Conservation (phyloP, 73 alveolate species). For the Uronychia setigera region DNA sequence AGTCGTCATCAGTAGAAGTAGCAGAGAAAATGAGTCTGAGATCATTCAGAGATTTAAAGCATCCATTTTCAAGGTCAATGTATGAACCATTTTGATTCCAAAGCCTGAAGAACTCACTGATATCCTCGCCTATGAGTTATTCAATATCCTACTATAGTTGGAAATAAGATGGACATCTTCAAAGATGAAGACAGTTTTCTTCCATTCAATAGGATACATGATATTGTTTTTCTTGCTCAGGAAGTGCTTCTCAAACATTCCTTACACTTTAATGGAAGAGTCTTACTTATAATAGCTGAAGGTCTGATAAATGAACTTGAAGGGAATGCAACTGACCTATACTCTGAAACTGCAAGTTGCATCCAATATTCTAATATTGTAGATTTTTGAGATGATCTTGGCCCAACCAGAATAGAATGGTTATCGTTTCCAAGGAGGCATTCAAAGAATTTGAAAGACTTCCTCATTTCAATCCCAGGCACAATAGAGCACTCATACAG, state of each 20-base stretch:
- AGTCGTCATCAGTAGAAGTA: conserved; percentile 31
- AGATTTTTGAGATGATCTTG: background rate
- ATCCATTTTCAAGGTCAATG: conserved; percentile 52
- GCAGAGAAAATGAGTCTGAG: conserved; percentile 29
- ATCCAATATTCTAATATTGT: conserved; percentile 16
- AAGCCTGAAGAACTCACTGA: conserved; percentile 40
- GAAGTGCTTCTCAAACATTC: too few relatives aligned
- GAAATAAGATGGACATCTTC: conserved; percentile 55
- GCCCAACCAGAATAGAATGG: conserved; percentile 7
- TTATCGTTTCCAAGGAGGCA: conserved; percentile 13
- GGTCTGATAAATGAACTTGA: background rate
- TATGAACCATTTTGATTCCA: conserved; percentile 48
- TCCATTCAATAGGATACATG: conserved; percentile 23
- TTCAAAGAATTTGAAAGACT: conserved; percentile 3
- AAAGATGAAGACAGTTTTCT: conserved; percentile 35
- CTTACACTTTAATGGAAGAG: too few relatives aligned
- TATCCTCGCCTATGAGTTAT: background rate
- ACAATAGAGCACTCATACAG: background rate
- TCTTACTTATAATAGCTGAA: too few relatives aligned
- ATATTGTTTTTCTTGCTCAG: too few relatives aligned
- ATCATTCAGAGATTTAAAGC: conserved; percentile 37
- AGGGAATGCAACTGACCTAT: background rate
- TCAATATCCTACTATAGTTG: conserved; percentile 4
- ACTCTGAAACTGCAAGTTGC: conserved; percentile 14
- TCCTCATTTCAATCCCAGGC: conserved; percentile 16